A percentile compares a stretch with the other conserved stretches of the same genome.
These are phyloP conservation scores for Leccinellum albellum DNA, from an alignment of 768 basidiomycete genomes.

Conservation along the genomic window DNA sequence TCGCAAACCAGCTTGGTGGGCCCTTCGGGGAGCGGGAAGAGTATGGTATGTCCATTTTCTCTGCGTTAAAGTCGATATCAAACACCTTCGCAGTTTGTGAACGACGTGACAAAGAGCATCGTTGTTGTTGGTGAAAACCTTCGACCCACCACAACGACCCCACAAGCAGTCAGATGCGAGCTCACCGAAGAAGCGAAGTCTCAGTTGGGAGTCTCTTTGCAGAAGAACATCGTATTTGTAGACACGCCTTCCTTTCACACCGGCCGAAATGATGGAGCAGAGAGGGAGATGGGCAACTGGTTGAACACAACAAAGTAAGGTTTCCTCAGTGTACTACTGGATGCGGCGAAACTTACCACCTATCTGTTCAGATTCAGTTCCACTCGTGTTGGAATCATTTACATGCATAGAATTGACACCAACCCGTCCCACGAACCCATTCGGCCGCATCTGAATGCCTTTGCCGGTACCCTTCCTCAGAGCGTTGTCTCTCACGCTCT, in stretches of 20 bases:
- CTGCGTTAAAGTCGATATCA: background rate
- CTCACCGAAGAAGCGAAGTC: background rate
- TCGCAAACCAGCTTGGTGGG: conserved; percentile 13
- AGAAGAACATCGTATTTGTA: conserved; percentile 17
- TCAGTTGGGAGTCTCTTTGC: background rate
- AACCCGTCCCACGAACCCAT: background rate
- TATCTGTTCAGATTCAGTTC: conserved; percentile 5
- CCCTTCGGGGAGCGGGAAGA: conserved; percentile 21
- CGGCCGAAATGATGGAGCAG: background rate
- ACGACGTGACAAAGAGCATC: background rate
- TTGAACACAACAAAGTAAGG: conserved; percentile 2
- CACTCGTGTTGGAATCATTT: conserved; percentile 11
- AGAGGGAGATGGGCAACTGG: conserved; percentile 3
- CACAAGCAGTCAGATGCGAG: conserved; percentile 13
- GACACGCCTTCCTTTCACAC: conserved; percentile 21
- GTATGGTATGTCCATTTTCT: conserved; percentile 6
- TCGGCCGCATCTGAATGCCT: conserved; percentile 6
- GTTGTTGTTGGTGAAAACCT: background rate
- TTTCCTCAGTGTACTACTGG: background rate
- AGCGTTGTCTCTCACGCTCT: background rate
- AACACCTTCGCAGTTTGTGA: conserved; percentile 7
- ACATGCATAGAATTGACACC: conserved; percentile 12
- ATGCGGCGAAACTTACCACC: background rate
- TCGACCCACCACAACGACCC: background rate
- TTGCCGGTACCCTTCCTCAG: conserved; percentile 4